Base-by-base conservation (phyloP, 1,139 yeast species). In the Arxiozyma bovina region DNA sequence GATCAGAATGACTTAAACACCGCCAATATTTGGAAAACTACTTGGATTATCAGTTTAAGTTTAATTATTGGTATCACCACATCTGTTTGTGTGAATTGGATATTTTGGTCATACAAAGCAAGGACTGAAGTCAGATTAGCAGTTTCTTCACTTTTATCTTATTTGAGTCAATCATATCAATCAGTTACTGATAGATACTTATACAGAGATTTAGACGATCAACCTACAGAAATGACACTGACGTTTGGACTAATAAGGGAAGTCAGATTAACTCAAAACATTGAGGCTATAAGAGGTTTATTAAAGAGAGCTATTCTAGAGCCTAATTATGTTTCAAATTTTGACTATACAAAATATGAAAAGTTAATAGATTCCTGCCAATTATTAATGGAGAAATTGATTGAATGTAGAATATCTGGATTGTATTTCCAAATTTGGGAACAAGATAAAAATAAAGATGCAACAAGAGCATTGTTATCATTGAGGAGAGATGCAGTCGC, bases 21-120 rank as follows among this genome's bases (percentile, higher is more conserved):
- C 1, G 59, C 58, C 1, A 54, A 50, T 1, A 64, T 73, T 25
- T 73, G 74, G 71, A 66, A 71, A 51, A 63, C 64, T 42, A 69
- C 75, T 0, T 77, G 79, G 79, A 66, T 71, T 0, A 68, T 74
- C 0, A 71, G 76, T 3, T 54, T 73, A 2, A 67, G 77, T 6
- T 60, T 77, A 1, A 60, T 76, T 20, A 68, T 75, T 22, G 77
- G 79, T 8, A 62, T 76, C 6, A 44, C 70, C 12, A 57, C 72
- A 0, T 66, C 80, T 0, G 66, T 75, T 42, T 58, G 73, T 1
- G 64, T 75, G 3, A 75, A 73, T 55, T 77, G 80, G 79, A 52
- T 77, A 1, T 63, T 77, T 21, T 77, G 81, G 80, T 78, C 81
- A 1, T 76, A 76, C 61, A 70, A 70, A 23, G 78, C 80, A 1